Evolutionary conservation across 73 alveolate genomes (phyloP).

Genomic region (Stentor coeruleus): DNA sequence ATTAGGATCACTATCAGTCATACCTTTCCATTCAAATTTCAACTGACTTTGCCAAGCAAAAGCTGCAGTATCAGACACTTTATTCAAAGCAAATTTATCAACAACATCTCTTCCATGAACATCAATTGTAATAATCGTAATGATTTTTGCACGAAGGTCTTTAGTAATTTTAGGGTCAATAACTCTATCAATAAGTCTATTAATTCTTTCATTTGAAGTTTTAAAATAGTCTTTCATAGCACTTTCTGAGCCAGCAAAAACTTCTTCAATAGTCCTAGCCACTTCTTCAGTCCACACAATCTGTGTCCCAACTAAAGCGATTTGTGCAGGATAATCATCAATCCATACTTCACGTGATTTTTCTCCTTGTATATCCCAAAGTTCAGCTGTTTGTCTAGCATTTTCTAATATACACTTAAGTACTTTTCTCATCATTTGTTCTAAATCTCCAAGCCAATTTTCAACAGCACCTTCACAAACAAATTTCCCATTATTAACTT

Average conservation of each 20-base stretch:
- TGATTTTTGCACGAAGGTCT: conserved; percentile 95
- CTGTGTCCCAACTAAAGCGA: conserved; percentile 96
- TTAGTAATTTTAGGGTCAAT: conserved; percentile 41
- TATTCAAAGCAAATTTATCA: conserved; percentile 83
- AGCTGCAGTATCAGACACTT: conserved; percentile 67
- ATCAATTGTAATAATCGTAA: conserved; percentile 99
- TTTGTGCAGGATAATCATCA: conserved; percentile 96
- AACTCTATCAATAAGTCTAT: conserved; percentile 85
- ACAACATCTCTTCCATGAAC: conserved; percentile 99
- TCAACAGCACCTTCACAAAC: conserved; percentile 97
- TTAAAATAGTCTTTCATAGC: conserved; percentile 96
- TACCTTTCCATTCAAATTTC: conserved; percentile 93
- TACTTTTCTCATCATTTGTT: conserved; percentile 82
- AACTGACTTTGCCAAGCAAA: conserved; percentile 99
- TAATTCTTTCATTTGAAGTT: conserved; percentile 67
- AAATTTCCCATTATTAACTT: conserved; percentile 46
- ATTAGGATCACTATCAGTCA: conserved; percentile 58
- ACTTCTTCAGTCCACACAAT: conserved; percentile 99
- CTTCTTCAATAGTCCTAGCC: conserved; percentile 95
- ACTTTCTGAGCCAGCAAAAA: conserved; percentile 96
- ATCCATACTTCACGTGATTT: conserved; percentile 98
- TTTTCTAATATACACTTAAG: conserved; percentile 80
- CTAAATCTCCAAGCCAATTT: conserved; percentile 88
- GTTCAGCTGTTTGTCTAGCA: conserved; percentile 91
- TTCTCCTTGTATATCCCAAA: conserved; percentile 84